Percentiles rank a stretch among this genome's conserved stretches.
Evolutionary conservation across 1,284 basidiomycete species (phyloP).

Genomic region (Sporisorium reilianum): DNA sequence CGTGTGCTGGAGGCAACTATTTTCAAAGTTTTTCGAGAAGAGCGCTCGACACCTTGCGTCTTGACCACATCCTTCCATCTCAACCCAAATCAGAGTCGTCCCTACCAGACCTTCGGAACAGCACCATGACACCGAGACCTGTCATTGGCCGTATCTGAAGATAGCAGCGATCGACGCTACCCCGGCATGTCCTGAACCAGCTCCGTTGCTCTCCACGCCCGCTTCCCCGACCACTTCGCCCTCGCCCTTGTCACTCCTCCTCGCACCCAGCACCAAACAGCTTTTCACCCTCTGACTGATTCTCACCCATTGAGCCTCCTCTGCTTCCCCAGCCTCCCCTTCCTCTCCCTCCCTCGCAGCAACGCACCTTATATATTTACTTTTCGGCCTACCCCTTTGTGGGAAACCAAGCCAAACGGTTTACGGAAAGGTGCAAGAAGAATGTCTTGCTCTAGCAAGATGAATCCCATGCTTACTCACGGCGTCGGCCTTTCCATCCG

Average conservation of each 20-base stretch:
- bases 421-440: constrained; percentile 59
- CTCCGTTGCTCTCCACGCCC: neutral
- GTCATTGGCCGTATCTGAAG: neutral
- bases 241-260: neutral
- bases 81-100: neutral
- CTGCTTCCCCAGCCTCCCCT: neutral
- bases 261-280: neutral
- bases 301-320: neutral
- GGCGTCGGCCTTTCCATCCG: constrained; percentile 22
- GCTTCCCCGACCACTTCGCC: neutral
- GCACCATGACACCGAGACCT: neutral
- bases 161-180: neutral
- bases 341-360: neutral
- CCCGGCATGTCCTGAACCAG: neutral
- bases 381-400: constrained; percentile 1
- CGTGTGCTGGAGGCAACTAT: constrained; percentile 7
- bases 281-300: neutral
- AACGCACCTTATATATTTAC: constrained; percentile 43
- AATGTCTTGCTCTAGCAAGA: constrained; percentile 22
- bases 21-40: neutral
- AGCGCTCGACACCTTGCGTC: constrained; percentile 6
- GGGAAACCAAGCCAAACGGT: constrained; percentile 33
- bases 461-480: constrained; percentile 59
- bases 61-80: neutral
- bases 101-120: neutral